Evolutionary conservation across 306 rosid genomes (phyloP), one percentile per base, ranked within the genome.

Genomic region (Rubus parviflorus): DNA sequence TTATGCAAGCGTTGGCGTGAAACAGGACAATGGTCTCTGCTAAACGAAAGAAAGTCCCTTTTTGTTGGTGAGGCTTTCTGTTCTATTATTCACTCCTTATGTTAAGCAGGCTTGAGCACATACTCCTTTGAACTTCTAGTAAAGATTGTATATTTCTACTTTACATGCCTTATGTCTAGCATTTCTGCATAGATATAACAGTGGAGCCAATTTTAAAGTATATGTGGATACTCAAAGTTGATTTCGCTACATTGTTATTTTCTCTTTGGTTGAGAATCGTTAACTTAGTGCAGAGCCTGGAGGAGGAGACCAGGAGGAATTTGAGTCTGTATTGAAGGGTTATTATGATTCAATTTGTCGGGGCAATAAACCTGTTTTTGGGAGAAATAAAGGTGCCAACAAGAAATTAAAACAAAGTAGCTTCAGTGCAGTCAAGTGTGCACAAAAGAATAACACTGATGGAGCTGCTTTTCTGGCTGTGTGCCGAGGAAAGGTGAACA

Each of bases 381-480:
- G 88, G 72, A 85, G 85, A 84, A 92, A 85, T 81, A 88, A 83
- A 86, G 89, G 83, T 86, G 80, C 78, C 66, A 92, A 85, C 81
- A 88, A 81, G 79, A 75, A 54, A 40, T 20, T 61, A 1, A 78
- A 74, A 73, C 75, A 77, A 49, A 88, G 79, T 83, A 82, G 75
- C 74, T 73, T 70, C 17, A 75, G 82, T 70, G 80, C 73, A 41
- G 80, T 72, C 60, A 86, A 85, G 67, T 77, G 83, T 71, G 74
- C 49, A 46, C 78, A 83, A 65, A 80, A 67, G 70, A 68, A 74
- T 70, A 81, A 75, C 4, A n/a, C 38, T 72, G 86, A 84, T 81
- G 92, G 93, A 83, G 97, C 97, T 54, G 97, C 97, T 72, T 86
- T 94, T 57, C 88, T 94, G 73, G 98, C 95, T 35, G 98, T 94